Conservation (phyloP, 192 early-diverging fungal species). For the Chytriomyces sp. region DNA sequence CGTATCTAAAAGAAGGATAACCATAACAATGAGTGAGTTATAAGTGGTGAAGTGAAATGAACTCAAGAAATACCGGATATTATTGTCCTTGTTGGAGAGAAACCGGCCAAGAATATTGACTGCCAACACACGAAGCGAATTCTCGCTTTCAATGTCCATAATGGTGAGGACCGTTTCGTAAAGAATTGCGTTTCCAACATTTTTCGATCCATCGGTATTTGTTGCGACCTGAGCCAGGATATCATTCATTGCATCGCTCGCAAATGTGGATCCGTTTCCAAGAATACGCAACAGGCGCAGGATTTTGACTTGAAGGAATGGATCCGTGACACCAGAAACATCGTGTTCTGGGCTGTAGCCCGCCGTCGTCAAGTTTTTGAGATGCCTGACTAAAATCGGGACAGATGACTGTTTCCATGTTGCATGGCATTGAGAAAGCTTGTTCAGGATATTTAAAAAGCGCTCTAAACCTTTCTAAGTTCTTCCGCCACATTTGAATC, state of each 20-base stretch:
- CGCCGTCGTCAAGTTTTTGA: slow-evolving; percentile 84
- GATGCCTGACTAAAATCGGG: slow-evolving; percentile 81
- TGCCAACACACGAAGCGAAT: slow-evolving; percentile 88
- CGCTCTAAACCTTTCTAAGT: slow-evolving; percentile 65
- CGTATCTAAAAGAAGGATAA: slow-evolving; percentile 67
- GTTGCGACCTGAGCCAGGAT: slow-evolving; percentile 96
- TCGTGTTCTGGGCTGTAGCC: slow-evolving; percentile 94
- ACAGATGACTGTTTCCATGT: slow-evolving; percentile 53
- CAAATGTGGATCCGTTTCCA: slow-evolving; percentile 78
- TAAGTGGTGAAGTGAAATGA: not conserved
- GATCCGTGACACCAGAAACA: slow-evolving; percentile 93
- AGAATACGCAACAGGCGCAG: slow-evolving; percentile 87
- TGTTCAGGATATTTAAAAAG: not conserved
- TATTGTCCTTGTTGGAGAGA: slow-evolving; percentile 93
- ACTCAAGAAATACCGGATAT: slow-evolving; percentile 75
- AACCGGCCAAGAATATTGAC: slow-evolving; percentile 99
- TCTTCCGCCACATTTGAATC: slow-evolving; percentile 70
- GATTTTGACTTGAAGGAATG: slow-evolving; percentile 95
- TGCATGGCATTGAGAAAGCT: not conserved
- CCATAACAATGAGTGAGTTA: not conserved
- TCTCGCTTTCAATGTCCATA: slow-evolving; percentile 92
- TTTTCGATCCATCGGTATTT: slow-evolving; percentile 91
- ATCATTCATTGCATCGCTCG: slow-evolving; percentile 95
- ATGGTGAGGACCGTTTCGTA: slow-evolving; percentile 98
- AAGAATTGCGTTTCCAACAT: slow-evolving; percentile 96